Evolutionary conservation across 2,329 filamentous ascomycete species (phyloP).

Genomic region (Stachybotrys chlorohalonatus): DNA sequence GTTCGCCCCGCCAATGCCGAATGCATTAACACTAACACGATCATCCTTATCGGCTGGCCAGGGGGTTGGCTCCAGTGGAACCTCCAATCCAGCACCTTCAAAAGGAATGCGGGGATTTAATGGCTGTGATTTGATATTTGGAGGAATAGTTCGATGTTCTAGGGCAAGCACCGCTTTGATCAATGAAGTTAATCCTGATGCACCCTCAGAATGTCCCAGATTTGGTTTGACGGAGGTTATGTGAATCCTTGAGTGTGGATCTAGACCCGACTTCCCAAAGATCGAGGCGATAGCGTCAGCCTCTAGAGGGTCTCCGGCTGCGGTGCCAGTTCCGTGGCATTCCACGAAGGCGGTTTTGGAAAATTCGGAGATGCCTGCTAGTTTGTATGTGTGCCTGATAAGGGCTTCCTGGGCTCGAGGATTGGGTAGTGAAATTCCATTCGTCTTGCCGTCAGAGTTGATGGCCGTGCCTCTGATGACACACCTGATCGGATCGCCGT

Average conservation of each 20-base stretch:
- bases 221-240: conserved; percentile 35
- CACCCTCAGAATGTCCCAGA: conserved; percentile 38
- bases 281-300: conserved; percentile 27
- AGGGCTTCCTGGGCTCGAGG: background rate
- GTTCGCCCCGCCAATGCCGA: conserved; percentile 29
- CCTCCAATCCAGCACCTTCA: conserved; percentile 7
- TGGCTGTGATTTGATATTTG: conserved; percentile 19
- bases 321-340: background rate
- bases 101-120: conserved; percentile 19
- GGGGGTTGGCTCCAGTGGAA: conserved; percentile 10
- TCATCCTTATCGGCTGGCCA: conserved; percentile 15
- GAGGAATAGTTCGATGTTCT: conserved; percentile 19
- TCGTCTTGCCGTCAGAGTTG: conserved; percentile 20
- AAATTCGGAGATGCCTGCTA: conserved; percentile 42
- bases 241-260: background rate
- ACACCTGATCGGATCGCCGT: conserved; percentile 26
- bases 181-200: conserved; percentile 16
- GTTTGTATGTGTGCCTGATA: conserved; percentile 22
- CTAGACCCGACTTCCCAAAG: background rate
- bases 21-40: conserved; percentile 24
- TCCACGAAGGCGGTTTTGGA: conserved; percentile 25
- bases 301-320: conserved; percentile 39
- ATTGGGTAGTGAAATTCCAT: background rate
- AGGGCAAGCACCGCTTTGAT: conserved; percentile 24
- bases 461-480: conserved; percentile 19